Base-by-base conservation (phyloP, 331 rosid genomes). In the Pyracantha coccinea region DNA sequence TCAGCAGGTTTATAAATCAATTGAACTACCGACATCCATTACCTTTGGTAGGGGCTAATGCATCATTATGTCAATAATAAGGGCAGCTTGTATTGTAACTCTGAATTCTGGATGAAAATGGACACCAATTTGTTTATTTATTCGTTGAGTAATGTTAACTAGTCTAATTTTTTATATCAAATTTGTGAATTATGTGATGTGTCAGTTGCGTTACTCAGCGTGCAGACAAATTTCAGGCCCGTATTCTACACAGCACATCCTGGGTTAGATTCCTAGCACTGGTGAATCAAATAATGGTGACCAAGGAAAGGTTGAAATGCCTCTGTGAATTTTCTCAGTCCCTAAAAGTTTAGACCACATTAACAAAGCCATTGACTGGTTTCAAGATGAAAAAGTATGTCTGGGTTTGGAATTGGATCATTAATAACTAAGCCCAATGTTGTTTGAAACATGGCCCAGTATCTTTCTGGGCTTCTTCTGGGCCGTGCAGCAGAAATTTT, bases 311-410 rank as follows among this genome's bases (percentile, higher is more conserved):
- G 4, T 38, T 38, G 0, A 38, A 38, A 38, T 38, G 4, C 0
- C 1, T 10, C 0, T 38, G 0, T 38, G 4, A 38, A 0, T 38
- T 1, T 38, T 38, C 0, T 0, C 0, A 38, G 0, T 14, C 0
- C 14, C 0, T 38, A 38, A 38, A 38, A 38, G 0, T 0, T 38
- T 38, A 14, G 13, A 38, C 45, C 10, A 38, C 4, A 1, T 0
- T 2, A 0, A 1, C 45, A 0, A 38, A 38, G 0, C 0, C 14
- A 38, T 1, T 0, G 1, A 8, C 12, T 35, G 13, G 0, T 10
- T 15, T 47, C 1, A 9, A 50, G 57, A 52, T 52, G 57, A 52
- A 52, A 17, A 52, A 52, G 10, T 17, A 2, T 6, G 4, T 1
- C 10, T 17, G 11, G 57, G 57, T 7, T 52, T 52, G 19, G 57